These are phyloP conservation scores for Aspergillus asperescens DNA, from an alignment of 495 filamentous ascomycete genomes.

Conservation along the genomic window DNA sequence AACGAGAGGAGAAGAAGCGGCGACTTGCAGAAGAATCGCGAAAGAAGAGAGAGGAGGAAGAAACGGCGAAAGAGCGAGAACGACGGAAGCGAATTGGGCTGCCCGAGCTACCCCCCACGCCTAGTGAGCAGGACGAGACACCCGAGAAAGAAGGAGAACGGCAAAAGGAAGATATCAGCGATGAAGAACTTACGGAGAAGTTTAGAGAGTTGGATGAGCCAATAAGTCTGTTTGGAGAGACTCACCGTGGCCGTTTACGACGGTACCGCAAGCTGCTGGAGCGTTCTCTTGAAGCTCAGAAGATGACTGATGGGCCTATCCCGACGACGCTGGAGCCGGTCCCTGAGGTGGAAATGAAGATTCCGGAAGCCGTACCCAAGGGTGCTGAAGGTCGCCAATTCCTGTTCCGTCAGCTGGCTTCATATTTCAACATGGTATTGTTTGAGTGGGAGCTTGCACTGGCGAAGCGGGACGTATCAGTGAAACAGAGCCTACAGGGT, in stretches of 20 bases:
- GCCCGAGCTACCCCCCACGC: conserved; percentile 58
- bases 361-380: conserved; percentile 55
- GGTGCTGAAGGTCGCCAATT: conserved; percentile 53
- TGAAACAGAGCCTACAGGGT: conserved; percentile 69
- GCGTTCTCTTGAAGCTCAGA: conserved; percentile 37
- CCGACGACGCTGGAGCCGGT: conserved; percentile 71
- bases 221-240: conserved; percentile 74
- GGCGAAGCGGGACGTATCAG: conserved; percentile 54
- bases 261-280: conserved; percentile 61
- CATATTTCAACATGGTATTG: conserved; percentile 90
- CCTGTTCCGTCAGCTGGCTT: conserved; percentile 80
- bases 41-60: conserved; percentile 62
- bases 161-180: conserved; percentile 61
- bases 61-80: conserved; percentile 49
- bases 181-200: conserved; percentile 61
- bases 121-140: conserved; percentile 32
- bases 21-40: conserved; percentile 76
- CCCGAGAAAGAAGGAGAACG: conserved; percentile 35
- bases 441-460: conserved; percentile 81
- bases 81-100: conserved; percentile 58
- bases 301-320: conserved; percentile 56
- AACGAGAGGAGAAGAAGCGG: conserved; percentile 73
- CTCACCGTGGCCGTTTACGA: conserved; percentile 58
- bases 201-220: conserved; percentile 72
- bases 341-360: conserved; percentile 80